A percentile compares a stretch with the other conserved stretches of the same genome.
Conservation (phyloP, 2,329 filamentous ascomycete species). For the Diaporthe sp. region DNA sequence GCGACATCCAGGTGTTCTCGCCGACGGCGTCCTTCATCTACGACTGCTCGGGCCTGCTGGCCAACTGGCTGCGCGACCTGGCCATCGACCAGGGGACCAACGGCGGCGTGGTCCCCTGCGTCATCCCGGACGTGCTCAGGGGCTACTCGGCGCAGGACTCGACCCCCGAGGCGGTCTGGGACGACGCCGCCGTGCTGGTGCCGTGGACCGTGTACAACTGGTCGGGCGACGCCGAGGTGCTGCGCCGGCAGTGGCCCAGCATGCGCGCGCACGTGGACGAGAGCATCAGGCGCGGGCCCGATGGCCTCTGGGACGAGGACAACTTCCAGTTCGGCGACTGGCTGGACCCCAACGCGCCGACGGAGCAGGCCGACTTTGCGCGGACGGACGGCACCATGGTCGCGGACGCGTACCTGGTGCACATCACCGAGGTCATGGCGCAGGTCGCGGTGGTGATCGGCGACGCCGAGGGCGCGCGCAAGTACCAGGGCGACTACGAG, state of each 20-base stretch:
- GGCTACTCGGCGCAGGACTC: constrained; percentile 38
- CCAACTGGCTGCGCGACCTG: constrained; percentile 64
- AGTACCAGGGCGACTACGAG: constrained; percentile 44
- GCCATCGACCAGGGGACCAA: constrained; percentile 51
- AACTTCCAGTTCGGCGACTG: constrained; percentile 55
- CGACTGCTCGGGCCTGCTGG: constrained; percentile 64
- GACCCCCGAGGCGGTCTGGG: constrained; percentile 51
- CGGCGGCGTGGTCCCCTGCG: constrained; percentile 49
- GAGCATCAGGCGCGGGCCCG: constrained; percentile 46
- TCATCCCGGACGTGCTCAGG: constrained; percentile 49
- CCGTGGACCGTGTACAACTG: constrained; percentile 50
- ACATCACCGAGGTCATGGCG: constrained; percentile 49
- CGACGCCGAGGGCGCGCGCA: constrained; percentile 40
- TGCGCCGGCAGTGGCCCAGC: constrained; percentile 46
- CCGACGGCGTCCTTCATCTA: constrained; percentile 67
- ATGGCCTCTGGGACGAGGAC: constrained; percentile 52
- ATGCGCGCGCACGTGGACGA: constrained; percentile 50
- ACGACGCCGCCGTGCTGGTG: constrained; percentile 49
- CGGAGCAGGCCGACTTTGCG: constrained; percentile 49
- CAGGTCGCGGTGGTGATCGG: constrained; percentile 46
- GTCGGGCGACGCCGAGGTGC: constrained; percentile 48
- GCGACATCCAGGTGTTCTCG: constrained; percentile 64
- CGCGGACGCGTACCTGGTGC: constrained; percentile 55
- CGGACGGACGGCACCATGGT: constrained; percentile 52
- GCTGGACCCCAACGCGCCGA: constrained; percentile 56